Evolutionary conservation across 345 rosid genomes (phyloP).

Genomic region (Dimocarpus longan): DNA sequence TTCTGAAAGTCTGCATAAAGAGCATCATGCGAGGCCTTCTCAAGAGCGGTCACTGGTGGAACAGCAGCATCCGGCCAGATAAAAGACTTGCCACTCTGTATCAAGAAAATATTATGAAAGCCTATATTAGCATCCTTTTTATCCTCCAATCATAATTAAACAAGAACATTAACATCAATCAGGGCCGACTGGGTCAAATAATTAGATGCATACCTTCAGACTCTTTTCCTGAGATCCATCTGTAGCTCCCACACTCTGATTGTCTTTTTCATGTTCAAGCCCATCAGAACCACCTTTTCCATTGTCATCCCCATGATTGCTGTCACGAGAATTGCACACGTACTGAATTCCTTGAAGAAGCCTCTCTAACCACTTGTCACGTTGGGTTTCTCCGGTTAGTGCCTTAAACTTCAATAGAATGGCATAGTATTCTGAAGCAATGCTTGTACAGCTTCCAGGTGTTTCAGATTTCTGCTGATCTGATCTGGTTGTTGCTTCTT

Average conservation of each 20-base stretch:
- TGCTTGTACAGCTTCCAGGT: slow-evolving; percentile 80
- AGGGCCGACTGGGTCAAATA: neutral
- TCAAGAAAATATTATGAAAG: slow-evolving; percentile 11
- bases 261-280: slow-evolving; percentile 27
- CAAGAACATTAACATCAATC: slow-evolving; percentile 1
- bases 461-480: slow-evolving; percentile 69
- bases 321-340: slow-evolving; percentile 54
- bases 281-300: slow-evolving; percentile 46
- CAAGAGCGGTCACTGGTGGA: slow-evolving; percentile 74
- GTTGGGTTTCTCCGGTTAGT: slow-evolving; percentile 72
- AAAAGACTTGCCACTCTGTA: slow-evolving; percentile 57
- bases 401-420: slow-evolving; percentile 62
- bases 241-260: slow-evolving; percentile 29
- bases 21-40: slow-evolving; percentile 75
- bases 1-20: slow-evolving; percentile 77
- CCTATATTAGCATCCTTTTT: slow-evolving; percentile 8
- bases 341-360: slow-evolving; percentile 79
- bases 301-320: slow-evolving; percentile 38
- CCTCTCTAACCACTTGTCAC: slow-evolving; percentile 88
- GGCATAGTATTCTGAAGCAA: slow-evolving; percentile 49
- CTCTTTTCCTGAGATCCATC: slow-evolving; percentile 53
- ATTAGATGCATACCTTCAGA: slow-evolving; percentile 39
- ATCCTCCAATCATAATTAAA: slow-evolving; percentile 17
- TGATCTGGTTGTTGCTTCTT: slow-evolving; percentile 42
- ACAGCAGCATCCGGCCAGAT: slow-evolving; percentile 93